Conservation (phyloP, 1,284 basidiomycete genomes). For the Kwoniella shivajii region DNA sequence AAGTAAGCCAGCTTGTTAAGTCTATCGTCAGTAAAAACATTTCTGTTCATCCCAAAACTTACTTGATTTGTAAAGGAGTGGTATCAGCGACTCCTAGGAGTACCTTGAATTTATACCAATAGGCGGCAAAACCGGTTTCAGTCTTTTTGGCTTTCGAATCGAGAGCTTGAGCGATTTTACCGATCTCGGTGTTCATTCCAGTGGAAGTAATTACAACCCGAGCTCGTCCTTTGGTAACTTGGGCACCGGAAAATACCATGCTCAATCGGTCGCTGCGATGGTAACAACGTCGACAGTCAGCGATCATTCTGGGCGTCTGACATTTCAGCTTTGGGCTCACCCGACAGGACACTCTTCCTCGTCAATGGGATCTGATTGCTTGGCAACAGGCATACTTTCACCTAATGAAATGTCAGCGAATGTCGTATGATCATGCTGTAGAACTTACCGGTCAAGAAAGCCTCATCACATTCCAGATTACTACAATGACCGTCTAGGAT, state of each 20-base stretch:
- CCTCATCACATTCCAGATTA: conserved; percentile 66
- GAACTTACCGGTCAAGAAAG: conserved; percentile 60
- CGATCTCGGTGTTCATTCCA: conserved; percentile 69
- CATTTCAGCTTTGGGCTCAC: conserved; percentile 13
- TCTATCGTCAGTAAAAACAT: conserved; percentile 11
- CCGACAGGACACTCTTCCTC: conserved; percentile 59
- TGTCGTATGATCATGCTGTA: no score
- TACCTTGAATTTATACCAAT: conserved; percentile 52
- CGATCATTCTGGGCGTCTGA: neutral
- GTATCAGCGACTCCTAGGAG: conserved; percentile 57
- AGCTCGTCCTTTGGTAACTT: conserved; percentile 68
- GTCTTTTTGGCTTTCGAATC: conserved; percentile 51
- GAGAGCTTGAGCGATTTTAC: conserved; percentile 61
- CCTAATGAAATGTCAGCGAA: conserved; percentile 45
- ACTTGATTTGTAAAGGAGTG: conserved; percentile 66
- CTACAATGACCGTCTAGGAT: conserved; percentile 53
- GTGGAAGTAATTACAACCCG: conserved; percentile 63
- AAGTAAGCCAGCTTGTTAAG: conserved; percentile 64
- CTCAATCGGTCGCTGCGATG: conserved; percentile 46
- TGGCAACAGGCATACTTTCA: conserved; percentile 65
- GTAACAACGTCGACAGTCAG: neutral
- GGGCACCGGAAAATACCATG: conserved; percentile 62
- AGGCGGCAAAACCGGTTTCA: conserved; percentile 47
- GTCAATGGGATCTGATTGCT: conserved; percentile 57
- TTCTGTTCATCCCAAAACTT: conserved; percentile 15